Evolutionary conservation across 208 protist species (phyloP), one percentile per base, ranked within the genome.

Genomic region (Entamoeba moshkovskii): DNA sequence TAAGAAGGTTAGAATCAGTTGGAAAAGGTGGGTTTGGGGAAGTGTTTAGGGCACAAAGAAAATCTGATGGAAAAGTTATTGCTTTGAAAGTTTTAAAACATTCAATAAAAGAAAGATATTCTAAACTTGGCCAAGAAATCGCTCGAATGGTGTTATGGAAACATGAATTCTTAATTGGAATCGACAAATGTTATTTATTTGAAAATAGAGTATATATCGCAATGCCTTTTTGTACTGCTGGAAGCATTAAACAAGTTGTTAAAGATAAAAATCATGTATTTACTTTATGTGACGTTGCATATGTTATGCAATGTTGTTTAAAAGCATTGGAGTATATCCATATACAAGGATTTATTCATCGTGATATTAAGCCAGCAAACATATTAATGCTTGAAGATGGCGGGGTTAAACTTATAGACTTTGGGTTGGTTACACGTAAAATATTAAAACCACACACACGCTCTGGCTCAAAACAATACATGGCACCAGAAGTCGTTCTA

Each of bases 331-430:
- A 45, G n/a, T 93, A 46, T 47, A 93, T 93, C 5, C 93, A 93
- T 47, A 13, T 3, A 8, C 42, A 91, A 38, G 52, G 52, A 0
- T 48, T 95, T 46, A 93, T 73, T 46, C 94, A 95, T 52, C 44
- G 95, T 22, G 95, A 96, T 93, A 92, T 96, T 42, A 96, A 96
- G 73, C 93, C 95, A 25, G 94, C 92, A 42, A 96, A 96, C 46
- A 92, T 96, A 44, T 92, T 96, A 42, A 48, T 96, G 11, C 49
- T 2, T 0, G 94, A 94, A 5, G 45, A 93, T 45, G 52, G 93
- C 46, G 18, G n/a, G 2, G 94, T 95, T 1, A 95, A 96, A 38
- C 33, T 96, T 45, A 95, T 94, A 91, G 96, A 96, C 92, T 96
- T 96, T 92, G 96, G 96, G 29, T 44, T 93, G 15, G 92, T 92